Conservation (phyloP, 73 alveolate species). For the Durusdinium trenchii region DNA sequence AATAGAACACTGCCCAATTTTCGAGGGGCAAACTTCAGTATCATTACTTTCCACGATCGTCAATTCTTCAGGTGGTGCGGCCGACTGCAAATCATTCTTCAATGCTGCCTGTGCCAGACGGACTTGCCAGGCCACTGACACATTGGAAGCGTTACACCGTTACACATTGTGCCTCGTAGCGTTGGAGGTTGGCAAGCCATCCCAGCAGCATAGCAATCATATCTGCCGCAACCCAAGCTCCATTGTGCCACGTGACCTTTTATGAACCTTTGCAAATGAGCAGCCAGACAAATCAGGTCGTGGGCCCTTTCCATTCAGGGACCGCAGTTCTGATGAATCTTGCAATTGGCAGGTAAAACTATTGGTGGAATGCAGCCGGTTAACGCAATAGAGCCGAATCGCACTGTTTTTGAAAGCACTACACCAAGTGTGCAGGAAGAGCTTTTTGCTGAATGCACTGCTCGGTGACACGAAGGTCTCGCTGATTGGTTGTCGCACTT, state of each 20-base stretch:
- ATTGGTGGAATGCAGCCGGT: not conserved
- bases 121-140: slow-evolving; percentile 27
- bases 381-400: no score
- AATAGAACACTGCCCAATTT: not conserved
- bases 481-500: no score
- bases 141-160: not conserved
- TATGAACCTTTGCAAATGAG: not conserved
- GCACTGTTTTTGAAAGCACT: not conserved
- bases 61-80: slow-evolving; percentile 26
- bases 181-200: slow-evolving; percentile 55
- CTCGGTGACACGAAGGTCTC: slow-evolving; percentile 71
- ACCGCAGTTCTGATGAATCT: not conserved
- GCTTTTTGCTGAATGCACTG: slow-evolving; percentile 74
- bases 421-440: slow-evolving; percentile 23
- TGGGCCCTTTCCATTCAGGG: slow-evolving; percentile 93
- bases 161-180: not conserved
- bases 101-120: slow-evolving; percentile 93
- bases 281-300: slow-evolving; percentile 57
- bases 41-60: not conserved
- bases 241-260: not conserved
- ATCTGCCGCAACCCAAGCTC: not conserved
- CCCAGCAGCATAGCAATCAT: slow-evolving; percentile 55
- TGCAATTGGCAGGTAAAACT: not conserved
- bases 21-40: no score
- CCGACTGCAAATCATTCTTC: slow-evolving; percentile 91